Evolutionary conservation across 176 grass and related monocot species (phyloP), one percentile per base, ranked within the genome.

Genomic region (Oryza glaberrima): DNA sequence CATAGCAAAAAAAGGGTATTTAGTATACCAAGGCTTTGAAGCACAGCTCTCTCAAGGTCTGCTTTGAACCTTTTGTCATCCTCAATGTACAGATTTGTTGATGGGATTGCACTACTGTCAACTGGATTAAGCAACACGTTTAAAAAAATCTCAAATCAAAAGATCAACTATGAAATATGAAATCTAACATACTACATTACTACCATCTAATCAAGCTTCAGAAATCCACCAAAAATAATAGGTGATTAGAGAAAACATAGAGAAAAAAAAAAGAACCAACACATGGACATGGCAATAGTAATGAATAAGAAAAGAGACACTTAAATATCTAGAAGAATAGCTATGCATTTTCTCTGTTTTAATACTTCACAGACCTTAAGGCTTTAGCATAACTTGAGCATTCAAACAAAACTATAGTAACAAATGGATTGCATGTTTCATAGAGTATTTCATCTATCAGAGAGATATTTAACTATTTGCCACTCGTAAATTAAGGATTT

Each of bases 1-100:
- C 38, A 48, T 0, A 9, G 65, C 11, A 52, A 58, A 82, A 32
- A 54, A 72, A 28, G 16, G 51, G 9, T 30, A 83, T 63, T 58
- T 61, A 17, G 34, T 47, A 48, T 94, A 99, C 96, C 93, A 84
- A 99, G 94, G 86, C 96, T 99, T 94, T 96, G 88, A n/a, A 76
- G 90, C 69, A 96, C 72, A 77, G 96, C 96, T 80, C 88, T 88
- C 83, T 86, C 80, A n/a, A 99, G 81, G 70, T 99, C 96, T 81
- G 88, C 94, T 84, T 94, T 67, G 38, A 96, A 99, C 70, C 86
- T 95, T 90, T 88, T 85, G 60, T 96, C 94, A 71, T 94, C 77
- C 76, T 91, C 75, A 2, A 56, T 67, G 60, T 86, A 79, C 51
- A 90, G 22, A 86, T 79, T 66, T 75, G 75, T 68, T 79, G 91